Evolutionary conservation across 1,284 basidiomycete species (phyloP).

Genomic region (Grifola frondosa): DNA sequence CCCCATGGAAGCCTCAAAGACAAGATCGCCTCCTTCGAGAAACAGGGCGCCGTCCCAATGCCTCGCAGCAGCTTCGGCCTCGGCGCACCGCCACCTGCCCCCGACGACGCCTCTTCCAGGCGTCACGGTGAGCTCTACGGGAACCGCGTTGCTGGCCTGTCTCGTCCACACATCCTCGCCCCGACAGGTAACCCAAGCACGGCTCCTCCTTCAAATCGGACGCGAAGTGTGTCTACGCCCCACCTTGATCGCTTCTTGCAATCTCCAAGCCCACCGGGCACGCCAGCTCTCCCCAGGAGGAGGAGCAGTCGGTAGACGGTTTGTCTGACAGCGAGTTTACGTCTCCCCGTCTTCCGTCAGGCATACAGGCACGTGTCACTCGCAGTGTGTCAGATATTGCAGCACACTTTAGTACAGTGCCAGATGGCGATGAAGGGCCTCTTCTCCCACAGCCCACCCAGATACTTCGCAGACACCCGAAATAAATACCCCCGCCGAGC

Average conservation of each 20-base stretch:
- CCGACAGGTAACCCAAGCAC: too few relatives aligned
- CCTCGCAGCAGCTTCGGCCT: slow-evolving; percentile 74
- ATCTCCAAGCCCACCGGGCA: slow-evolving; percentile 16
- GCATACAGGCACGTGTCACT: too few relatives aligned
- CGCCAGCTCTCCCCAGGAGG: slow-evolving; percentile 17
- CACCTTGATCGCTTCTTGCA: slow-evolving; percentile 17
- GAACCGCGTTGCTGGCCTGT: slow-evolving; percentile 58
- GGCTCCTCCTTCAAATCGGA: too few relatives aligned
- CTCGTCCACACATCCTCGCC: slow-evolving; percentile 25
- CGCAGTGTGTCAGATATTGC: too few relatives aligned
- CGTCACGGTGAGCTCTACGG: slow-evolving; percentile 68
- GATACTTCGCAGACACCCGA: too few relatives aligned
- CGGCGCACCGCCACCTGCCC: slow-evolving; percentile 56
- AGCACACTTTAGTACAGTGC: too few relatives aligned
- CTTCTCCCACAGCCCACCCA: too few relatives aligned
- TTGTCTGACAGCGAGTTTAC: slow-evolving; percentile 14
- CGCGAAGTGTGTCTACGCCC: slow-evolving; percentile 8
- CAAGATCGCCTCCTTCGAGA: slow-evolving; percentile 76
- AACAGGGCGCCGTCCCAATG: slow-evolving; percentile 69
- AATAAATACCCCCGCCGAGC: too few relatives aligned
- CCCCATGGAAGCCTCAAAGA: slow-evolving; percentile 51
- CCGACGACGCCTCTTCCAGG: slow-evolving; percentile 41
- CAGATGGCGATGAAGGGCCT: too few relatives aligned
- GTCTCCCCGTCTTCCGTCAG: slow-evolving; percentile 6
- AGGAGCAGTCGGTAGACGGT: slow-evolving; percentile 12